Evolutionary conservation across 495 filamentous ascomycete genomes (phyloP).

Genomic region (Penicillium canescens): DNA sequence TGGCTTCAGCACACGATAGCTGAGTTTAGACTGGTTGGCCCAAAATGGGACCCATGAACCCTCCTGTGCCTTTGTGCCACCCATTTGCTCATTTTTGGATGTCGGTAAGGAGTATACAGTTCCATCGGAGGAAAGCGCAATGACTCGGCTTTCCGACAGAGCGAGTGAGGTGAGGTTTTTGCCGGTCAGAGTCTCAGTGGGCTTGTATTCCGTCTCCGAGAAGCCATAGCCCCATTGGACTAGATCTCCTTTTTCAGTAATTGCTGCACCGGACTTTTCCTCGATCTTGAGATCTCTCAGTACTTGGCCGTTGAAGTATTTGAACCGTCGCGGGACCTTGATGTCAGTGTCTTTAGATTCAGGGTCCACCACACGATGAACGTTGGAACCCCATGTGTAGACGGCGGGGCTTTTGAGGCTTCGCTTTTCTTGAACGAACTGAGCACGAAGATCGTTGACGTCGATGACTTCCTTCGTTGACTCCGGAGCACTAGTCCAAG

Average conservation of each 20-base stretch:
- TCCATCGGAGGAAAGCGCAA: slow-evolving; percentile 77
- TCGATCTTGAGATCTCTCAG: slow-evolving; percentile 87
- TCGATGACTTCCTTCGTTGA: slow-evolving; percentile 24
- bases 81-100: slow-evolving; percentile 65
- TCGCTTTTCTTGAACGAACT: slow-evolving; percentile 82
- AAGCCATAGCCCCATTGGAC: slow-evolving; percentile 89
- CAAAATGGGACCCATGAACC: slow-evolving; percentile 79
- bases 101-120: slow-evolving; percentile 83
- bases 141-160: slow-evolving; percentile 77
- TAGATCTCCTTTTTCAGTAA: slow-evolving; percentile 84
- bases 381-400: slow-evolving; percentile 91
- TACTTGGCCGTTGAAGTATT: slow-evolving; percentile 82
- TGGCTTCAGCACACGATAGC: slow-evolving; percentile 72
- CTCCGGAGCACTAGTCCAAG: slow-evolving; percentile 18
- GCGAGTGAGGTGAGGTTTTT: slow-evolving; percentile 74
- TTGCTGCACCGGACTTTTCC: slow-evolving; percentile 80
- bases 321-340: slow-evolving; percentile 75
- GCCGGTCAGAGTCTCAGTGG: slow-evolving; percentile 72
- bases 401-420: slow-evolving; percentile 89
- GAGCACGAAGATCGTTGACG: slow-evolving; percentile 63
- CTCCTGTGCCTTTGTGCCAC: slow-evolving; percentile 60
- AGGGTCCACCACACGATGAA: slow-evolving; percentile 80
- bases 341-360: slow-evolving; percentile 73
- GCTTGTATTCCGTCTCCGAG: slow-evolving; percentile 55
- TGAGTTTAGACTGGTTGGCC: slow-evolving; percentile 56